A percentile compares a stretch with the other conserved stretches of the same genome.
phyloP scores from a whole-genome alignment of 768 basidiomycete species.

The Trametes maxima region DNA sequence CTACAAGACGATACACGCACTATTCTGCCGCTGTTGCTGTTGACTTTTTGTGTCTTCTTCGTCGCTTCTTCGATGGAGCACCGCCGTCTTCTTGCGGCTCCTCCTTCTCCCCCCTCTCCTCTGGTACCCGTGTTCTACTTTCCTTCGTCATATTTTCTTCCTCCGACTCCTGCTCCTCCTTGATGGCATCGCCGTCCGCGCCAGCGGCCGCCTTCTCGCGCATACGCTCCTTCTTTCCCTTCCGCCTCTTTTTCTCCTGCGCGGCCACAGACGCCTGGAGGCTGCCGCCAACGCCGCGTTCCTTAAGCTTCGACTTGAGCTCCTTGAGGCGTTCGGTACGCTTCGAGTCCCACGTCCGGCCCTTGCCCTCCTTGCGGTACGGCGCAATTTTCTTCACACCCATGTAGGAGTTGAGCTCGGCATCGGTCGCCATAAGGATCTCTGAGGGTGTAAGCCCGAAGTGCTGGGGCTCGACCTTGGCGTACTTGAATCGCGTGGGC shows the following conservation, averaged over 20 bases:
- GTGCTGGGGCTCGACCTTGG: constrained; percentile 58
- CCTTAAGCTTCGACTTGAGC: constrained; percentile 62
- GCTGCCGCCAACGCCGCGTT: constrained; percentile 37
- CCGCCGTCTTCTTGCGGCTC: constrained; percentile 21
- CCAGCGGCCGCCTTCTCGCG: constrained; percentile 45
- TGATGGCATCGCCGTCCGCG: constrained; percentile 26
- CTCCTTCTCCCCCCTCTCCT: constrained; percentile 16
- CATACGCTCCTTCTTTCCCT: constrained; percentile 70
- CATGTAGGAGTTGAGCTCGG: constrained; percentile 91
- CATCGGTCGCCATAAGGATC: constrained; percentile 88
- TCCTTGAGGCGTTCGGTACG: constrained; percentile 70
- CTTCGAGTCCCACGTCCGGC: constrained; percentile 61
- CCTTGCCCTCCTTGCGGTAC: constrained; percentile 61
- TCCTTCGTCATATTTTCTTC: constrained; percentile 43
- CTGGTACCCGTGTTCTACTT: constrained; percentile 43
- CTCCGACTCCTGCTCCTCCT: constrained; percentile 44
- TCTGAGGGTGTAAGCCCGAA: constrained; percentile 82
- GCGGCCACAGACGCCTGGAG: constrained; percentile 25
- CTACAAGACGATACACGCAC: not conserved
- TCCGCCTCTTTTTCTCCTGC: constrained; percentile 55
- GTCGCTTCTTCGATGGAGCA: constrained; percentile 41
- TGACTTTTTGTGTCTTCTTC: constrained; percentile 43
- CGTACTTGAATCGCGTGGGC: constrained; percentile 93
- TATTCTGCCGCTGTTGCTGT: constrained; percentile 1
- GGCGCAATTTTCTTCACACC: constrained; percentile 90